phyloP scores from a whole-genome alignment of 257 asterid species.

The Euphrasia confusa region DNA sequence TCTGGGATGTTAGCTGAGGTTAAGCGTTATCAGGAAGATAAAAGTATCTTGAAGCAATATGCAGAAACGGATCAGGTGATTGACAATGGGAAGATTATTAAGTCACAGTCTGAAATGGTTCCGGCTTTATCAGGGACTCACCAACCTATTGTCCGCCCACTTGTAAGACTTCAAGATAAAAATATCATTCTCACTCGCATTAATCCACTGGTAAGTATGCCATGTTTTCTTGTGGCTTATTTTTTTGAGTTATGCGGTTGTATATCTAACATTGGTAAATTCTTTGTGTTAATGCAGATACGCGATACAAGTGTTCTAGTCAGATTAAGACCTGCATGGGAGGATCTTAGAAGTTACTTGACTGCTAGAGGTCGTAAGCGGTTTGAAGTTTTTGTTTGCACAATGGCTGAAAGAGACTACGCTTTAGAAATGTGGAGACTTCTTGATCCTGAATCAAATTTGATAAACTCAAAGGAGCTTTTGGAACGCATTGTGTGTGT shows the following conservation, averaged over 20 bases:
- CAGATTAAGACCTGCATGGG: slow-evolving; percentile 99
- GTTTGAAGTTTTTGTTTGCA: slow-evolving; percentile 96
- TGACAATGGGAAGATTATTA: slow-evolving; percentile 77
- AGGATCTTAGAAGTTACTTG: slow-evolving; percentile 89
- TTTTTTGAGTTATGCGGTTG: slow-evolving; percentile 5
- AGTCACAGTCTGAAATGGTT: slow-evolving; percentile 80
- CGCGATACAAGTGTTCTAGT: slow-evolving; percentile 99
- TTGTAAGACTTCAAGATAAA: slow-evolving; percentile 78
- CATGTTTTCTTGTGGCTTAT: slow-evolving; percentile 14
- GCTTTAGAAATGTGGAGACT: slow-evolving; percentile 99
- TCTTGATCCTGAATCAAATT: slow-evolving; percentile 90
- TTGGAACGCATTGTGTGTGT: slow-evolving; percentile 89
- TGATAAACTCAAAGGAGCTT: slow-evolving; percentile 65
- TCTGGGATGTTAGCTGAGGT: slow-evolving; percentile 80
- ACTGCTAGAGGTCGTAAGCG: slow-evolving; percentile 97
- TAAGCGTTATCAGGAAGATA: slow-evolving; percentile 89
- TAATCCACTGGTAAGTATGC: slow-evolving; percentile 61
- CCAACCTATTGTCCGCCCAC: slow-evolving; percentile 85
- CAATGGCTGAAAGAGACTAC: slow-evolving; percentile 98
- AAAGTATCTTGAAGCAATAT: slow-evolving; percentile 78
- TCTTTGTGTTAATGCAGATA: slow-evolving; percentile 43
- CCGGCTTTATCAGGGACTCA: slow-evolving; percentile 76
- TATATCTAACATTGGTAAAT: slow-evolving; percentile 7
- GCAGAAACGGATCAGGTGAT: slow-evolving; percentile 90
- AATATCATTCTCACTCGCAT: slow-evolving; percentile 92